Base-by-base conservation (phyloP, 306 rosid species). In the Astragalus membranaceus region DNA sequence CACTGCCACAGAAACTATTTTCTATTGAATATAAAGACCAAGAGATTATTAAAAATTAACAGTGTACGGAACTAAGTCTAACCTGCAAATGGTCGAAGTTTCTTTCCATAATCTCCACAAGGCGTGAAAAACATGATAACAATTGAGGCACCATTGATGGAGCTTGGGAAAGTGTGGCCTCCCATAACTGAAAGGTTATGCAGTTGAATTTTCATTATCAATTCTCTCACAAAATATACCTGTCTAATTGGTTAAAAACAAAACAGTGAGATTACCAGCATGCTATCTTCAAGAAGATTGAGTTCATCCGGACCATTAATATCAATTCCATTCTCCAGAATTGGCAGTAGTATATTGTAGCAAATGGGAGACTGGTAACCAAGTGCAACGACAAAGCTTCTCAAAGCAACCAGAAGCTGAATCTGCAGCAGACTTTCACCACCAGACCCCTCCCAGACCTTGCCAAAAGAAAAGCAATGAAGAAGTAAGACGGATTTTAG, bases 31-130 rank as follows among this genome's bases (percentile, higher is more conserved):
- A 70, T 41, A 67, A 17, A 54, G 74, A 79, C 32, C 46, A 23
- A 7, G 23, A 26, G 49, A 26, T 62, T 61, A 65, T 47, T 16
- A 10, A 72, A 46, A 62, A 39, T 59, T 41, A 48, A 60, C 69
- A 48, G 36, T 69, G 64, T n/a, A 66, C 30, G 58, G 54, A 73
- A 70, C 52, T 3, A 67, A 17, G 51, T 77, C 92, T 69, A 78
- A 93, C 98, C 98, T 88, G 89, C 81, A 94, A 84, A 77, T 90
- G 96, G 73, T 94, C 97, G 82, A 90, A 94, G 81, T 85, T 94
- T 82, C 94, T 85, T 75, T 94, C 96, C 85, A 90, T 83, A 75
- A 94, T 87, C 51, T 80, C 94, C 81, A 85, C 85, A 10, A 94
- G 85, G 78, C 87, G 85, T 67, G 97, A 88, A 79, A 94, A 94